A percentile compares a stretch with the other conserved stretches of the same genome.
Conservation (phyloP, 2,329 filamentous ascomycete genomes). For the Epichloe sibirici region DNA sequence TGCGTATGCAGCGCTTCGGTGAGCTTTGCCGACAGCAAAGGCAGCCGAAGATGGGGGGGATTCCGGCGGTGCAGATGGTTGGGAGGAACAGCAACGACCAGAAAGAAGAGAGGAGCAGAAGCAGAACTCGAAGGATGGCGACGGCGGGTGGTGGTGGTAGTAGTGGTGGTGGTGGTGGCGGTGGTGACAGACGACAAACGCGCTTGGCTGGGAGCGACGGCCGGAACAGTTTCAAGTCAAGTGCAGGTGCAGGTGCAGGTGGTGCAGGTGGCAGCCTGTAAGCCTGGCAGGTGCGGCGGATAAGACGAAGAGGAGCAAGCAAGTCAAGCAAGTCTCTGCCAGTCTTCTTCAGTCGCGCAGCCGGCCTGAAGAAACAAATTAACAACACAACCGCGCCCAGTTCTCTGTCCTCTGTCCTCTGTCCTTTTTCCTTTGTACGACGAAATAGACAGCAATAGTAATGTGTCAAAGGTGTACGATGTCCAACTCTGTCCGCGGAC, state of each 20-base stretch:
- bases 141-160: neutral
- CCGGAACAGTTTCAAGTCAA: neutral
- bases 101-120: neutral
- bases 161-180: neutral
- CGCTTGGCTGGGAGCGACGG: neutral
- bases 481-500: no score
- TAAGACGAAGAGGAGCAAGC: neutral
- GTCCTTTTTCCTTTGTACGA: no score
- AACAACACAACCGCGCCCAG: no score
- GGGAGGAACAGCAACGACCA: neutral
- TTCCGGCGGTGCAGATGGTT: neutral
- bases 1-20: constrained; percentile 3
- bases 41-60: neutral
- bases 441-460: no score
- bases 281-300: neutral
- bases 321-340: no score
- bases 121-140: neutral
- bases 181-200: neutral
- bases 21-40: constrained; percentile 5
- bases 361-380: no score
- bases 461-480: no score
- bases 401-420: no score
- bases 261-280: neutral
- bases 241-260: neutral
- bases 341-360: no score